Conservation (phyloP, 148 eudicot species). For the Nepenthes mirabilis region DNA sequence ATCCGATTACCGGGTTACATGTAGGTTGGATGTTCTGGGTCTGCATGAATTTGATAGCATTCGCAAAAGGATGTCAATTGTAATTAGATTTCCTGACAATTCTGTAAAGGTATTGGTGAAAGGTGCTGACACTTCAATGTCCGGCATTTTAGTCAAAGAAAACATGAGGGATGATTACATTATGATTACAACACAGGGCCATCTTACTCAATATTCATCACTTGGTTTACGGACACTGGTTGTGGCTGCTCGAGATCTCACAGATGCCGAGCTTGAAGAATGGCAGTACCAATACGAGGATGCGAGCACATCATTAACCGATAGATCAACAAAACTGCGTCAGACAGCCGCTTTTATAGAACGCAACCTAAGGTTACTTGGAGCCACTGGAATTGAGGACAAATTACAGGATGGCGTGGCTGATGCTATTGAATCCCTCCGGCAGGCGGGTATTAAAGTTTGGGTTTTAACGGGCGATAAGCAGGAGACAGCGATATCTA, state of each 20-base stretch:
- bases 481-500: constrained; percentile 95
- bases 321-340: constrained; percentile 62
- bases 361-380: constrained; percentile 59
- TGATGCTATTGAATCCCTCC: constrained; percentile 86
- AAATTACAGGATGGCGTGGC: constrained; percentile 96
- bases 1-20: neutral
- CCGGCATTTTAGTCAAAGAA: constrained; percentile 42
- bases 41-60: constrained; percentile 97
- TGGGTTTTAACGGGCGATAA: constrained; percentile 98
- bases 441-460: constrained; percentile 90
- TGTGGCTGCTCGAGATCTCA: constrained; percentile 66
- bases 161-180: constrained; percentile 25
- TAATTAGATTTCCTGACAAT: constrained; percentile 73
- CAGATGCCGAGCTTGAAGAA: constrained; percentile 57
- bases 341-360: constrained; percentile 75
- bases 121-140: constrained; percentile 92
- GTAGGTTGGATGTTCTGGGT: constrained; percentile 90
- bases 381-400: constrained; percentile 94
- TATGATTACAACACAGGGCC: constrained; percentile 38
- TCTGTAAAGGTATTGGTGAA: constrained; percentile 80
- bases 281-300: constrained; percentile 89
- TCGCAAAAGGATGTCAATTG: constrained; percentile 93
- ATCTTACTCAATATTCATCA: constrained; percentile 71
- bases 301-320: constrained; percentile 86
- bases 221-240: constrained; percentile 85